phyloP scores from a whole-genome alignment of 805 yeast genomes.

The Dipodascus albidus region DNA sequence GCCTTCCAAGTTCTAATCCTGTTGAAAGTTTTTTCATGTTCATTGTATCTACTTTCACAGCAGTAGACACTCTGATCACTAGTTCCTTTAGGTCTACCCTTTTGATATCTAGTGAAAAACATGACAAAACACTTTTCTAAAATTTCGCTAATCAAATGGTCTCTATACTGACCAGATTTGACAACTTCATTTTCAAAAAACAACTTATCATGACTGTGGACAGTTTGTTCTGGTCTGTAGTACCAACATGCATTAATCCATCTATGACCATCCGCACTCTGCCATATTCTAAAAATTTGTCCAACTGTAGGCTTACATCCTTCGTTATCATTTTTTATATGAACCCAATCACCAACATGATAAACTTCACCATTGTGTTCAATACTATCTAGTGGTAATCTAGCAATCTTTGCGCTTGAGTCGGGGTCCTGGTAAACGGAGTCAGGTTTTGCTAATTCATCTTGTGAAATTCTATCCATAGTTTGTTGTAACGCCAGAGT shows the following conservation, averaged over 20 bases:
- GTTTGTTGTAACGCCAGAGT: slow-evolving; percentile 52
- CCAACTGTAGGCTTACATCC: slow-evolving; percentile 84
- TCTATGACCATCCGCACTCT: slow-evolving; percentile 60
- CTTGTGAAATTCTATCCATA: slow-evolving; percentile 43
- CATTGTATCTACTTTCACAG: slow-evolving; percentile 92
- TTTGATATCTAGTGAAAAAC: slow-evolving; percentile 85
- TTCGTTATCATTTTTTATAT: slow-evolving; percentile 79
- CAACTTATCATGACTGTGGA: slow-evolving; percentile 79
- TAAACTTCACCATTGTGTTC: slow-evolving; percentile 61
- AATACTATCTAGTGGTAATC: slow-evolving; percentile 71
- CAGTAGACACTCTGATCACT: slow-evolving; percentile 67
- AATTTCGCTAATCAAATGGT: slow-evolving; percentile 80
- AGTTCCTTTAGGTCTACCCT: slow-evolving; percentile 79
- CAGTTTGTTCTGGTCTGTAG: slow-evolving; percentile 94
- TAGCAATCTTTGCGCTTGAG: slow-evolving; percentile 49
- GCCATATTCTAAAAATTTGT: slow-evolving; percentile 90
- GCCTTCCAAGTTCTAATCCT: slow-evolving; percentile 98
- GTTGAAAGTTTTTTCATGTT: slow-evolving; percentile 79
- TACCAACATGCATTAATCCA: slow-evolving; percentile 97
- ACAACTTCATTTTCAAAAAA: slow-evolving; percentile 92
- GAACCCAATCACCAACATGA: slow-evolving; percentile 91
- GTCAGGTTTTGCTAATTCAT: slow-evolving; percentile 75
- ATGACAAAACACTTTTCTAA: slow-evolving; percentile 91
- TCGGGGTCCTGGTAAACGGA: slow-evolving; percentile 45
- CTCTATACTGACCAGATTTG: slow-evolving; percentile 93